Percentiles rank a stretch among this genome's conserved stretches.
These are phyloP conservation scores for Ailanthus altissimus DNA, from an alignment of 345 rosid genomes.

Conservation along the genomic window DNA sequence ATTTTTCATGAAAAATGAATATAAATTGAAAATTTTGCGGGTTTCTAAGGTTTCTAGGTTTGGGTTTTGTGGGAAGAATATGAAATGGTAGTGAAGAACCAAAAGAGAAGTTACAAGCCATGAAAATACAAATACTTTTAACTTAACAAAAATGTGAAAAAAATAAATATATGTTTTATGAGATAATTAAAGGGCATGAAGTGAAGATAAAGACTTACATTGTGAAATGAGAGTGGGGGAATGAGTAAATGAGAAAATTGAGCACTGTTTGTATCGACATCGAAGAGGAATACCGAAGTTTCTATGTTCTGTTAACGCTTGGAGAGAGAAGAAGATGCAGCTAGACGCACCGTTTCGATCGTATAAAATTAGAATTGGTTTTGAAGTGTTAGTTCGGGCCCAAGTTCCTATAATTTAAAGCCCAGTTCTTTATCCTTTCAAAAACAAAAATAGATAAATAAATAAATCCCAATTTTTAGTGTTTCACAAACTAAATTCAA, in stretches of 20 bases:
- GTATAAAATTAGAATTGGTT: too few species aligned
- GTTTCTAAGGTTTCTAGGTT: constrained; percentile 26
- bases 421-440: not conserved
- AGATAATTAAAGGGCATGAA: not conserved
- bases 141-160: not conserved
- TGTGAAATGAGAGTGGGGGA: constrained; percentile 31
- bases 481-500: too few species aligned
- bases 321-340: not conserved
- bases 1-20: constrained; percentile 44
- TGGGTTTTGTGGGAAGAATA: constrained; percentile 30
- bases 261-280: constrained; percentile 30
- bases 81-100: constrained; percentile 35
- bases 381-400: too few species aligned
- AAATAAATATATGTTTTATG: not conserved
- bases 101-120: constrained; percentile 51
- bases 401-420: not conserved
- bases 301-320: not conserved
- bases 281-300: constrained; percentile 28
- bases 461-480: too few species aligned
- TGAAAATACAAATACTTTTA: constrained; percentile 17
- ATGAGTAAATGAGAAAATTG: constrained; percentile 6
- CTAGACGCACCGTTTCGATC: not conserved
- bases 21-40: constrained; percentile 21
- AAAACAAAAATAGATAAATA: too few species aligned
- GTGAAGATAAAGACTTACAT: constrained; percentile 29